Conservation (phyloP, 257 asterid genomes). For the Paraleonurus japonicus region DNA sequence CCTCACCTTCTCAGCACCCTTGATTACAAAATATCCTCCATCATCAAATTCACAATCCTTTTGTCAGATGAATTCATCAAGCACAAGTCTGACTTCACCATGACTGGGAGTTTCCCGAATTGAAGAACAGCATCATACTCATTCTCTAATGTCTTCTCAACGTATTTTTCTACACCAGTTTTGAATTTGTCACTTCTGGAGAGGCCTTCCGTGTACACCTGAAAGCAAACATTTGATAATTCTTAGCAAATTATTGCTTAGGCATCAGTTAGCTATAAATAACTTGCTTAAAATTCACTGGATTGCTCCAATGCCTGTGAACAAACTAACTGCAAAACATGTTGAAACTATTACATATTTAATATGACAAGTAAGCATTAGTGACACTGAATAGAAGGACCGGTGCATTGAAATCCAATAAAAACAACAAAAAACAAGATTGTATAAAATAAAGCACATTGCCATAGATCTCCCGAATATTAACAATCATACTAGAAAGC, state of each 20-base stretch:
- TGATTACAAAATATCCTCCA: slow-evolving; percentile 89
- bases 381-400: not conserved
- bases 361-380: not conserved
- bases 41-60: slow-evolving; percentile 80
- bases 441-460: not conserved
- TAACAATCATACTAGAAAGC: not conserved
- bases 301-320: not conserved
- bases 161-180: slow-evolving; percentile 56
- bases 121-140: slow-evolving; percentile 38
- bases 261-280: not conserved
- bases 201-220: slow-evolving; percentile 69
- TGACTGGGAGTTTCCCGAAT: slow-evolving; percentile 85
- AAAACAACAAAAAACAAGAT: not conserved
- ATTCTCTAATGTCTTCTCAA: slow-evolving; percentile 43
- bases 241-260: not conserved
- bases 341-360: not conserved
- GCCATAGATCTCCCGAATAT: not conserved
- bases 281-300: not conserved
- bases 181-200: slow-evolving; percentile 75
- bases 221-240: slow-evolving; percentile 6
- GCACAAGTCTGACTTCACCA: slow-evolving; percentile 84
- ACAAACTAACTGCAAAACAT: not conserved
- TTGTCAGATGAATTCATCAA: slow-evolving; percentile 54
- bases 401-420: not conserved
- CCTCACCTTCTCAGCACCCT: slow-evolving; percentile 96